These are phyloP conservation scores for Rosa lucieae DNA, from an alignment of 306 rosid species.

Conservation along the genomic window DNA sequence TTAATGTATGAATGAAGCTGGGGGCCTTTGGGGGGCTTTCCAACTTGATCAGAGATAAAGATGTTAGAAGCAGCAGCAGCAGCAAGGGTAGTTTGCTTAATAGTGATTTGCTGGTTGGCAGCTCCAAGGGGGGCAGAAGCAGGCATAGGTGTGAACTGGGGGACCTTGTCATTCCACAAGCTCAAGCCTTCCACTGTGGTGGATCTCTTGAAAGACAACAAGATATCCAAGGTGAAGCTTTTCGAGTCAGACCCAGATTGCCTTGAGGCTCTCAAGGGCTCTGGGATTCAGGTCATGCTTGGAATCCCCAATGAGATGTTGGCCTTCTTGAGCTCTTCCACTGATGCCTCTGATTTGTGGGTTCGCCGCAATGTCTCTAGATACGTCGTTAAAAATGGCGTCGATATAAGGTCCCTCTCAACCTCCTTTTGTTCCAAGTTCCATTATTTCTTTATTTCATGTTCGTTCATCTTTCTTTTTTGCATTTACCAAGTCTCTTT, in stretches of 20 bases:
- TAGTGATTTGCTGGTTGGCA: constrained; percentile 30
- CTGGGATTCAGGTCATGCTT: constrained; percentile 78
- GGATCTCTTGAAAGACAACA: constrained; percentile 64
- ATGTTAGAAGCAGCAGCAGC: constrained; percentile 42
- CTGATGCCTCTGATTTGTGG: constrained; percentile 72
- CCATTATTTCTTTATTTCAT: not conserved
- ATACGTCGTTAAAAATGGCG: constrained; percentile 71
- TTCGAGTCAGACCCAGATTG: constrained; percentile 75
- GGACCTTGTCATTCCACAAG: constrained; percentile 65
- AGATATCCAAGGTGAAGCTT: constrained; percentile 73
- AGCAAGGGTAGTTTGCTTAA: constrained; percentile 14
- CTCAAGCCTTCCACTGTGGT: constrained; percentile 78
- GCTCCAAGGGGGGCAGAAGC: constrained; percentile 50
- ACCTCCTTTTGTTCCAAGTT: not conserved
- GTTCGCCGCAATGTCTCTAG: constrained; percentile 72
- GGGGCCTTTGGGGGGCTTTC: not conserved
- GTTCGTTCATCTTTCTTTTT: not conserved
- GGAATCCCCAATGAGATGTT: constrained; percentile 92
- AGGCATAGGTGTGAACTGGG: constrained; percentile 88
- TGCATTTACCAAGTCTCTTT: not conserved
- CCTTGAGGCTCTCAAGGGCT: constrained; percentile 60
- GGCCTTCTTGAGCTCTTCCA: constrained; percentile 55
- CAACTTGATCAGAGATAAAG: not conserved
- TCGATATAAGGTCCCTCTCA: constrained; percentile 69
- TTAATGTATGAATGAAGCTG: not conserved